Conservation (phyloP, 768 basidiomycete species). For the Postia placenta region DNA sequence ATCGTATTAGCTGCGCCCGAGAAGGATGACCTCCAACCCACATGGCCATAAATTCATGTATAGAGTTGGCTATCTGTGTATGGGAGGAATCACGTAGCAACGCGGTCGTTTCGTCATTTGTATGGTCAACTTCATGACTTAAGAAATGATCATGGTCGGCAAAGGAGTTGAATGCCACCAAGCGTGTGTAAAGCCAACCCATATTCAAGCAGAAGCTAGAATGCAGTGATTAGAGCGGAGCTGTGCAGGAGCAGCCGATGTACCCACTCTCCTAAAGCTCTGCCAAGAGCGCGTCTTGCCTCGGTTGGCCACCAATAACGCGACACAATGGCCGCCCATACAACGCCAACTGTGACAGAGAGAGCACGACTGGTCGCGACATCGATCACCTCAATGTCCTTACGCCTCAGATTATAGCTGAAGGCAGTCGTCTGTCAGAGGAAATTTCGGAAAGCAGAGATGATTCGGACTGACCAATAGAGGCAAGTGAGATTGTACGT, state of each 20-base stretch:
- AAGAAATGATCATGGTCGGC: constrained; percentile 34
- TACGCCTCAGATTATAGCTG: constrained; percentile 77
- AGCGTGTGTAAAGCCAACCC: constrained; percentile 89
- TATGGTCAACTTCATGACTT: constrained; percentile 13
- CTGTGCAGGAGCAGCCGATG: constrained; percentile 1
- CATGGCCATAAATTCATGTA: constrained; percentile 92
- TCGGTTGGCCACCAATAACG: constrained; percentile 96
- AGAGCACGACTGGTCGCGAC: constrained; percentile 75
- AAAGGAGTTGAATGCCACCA: constrained; percentile 85
- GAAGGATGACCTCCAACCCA: constrained; percentile 29
- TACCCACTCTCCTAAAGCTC: constrained; percentile 80
- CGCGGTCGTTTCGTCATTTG: constrained; percentile 19
- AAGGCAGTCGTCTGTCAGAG: not conserved
- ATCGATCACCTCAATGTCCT: constrained; percentile 52
- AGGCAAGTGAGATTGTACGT: constrained; percentile 86
- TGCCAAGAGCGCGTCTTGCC: constrained; percentile 81
- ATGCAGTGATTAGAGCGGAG: not conserved
- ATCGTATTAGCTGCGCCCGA: not conserved
- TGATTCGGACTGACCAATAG: constrained; percentile 27
- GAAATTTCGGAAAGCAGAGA: not conserved
- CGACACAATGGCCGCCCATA: constrained; percentile 87
- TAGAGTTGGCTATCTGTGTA: constrained; percentile 51
- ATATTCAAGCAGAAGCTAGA: constrained; percentile 85
- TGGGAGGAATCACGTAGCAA: constrained; percentile 30
- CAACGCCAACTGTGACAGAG: constrained; percentile 78